Evolutionary conservation across 1,284 basidiomycete species (phyloP), one percentile per base, ranked within the genome.

Genomic region (Ustilago hordei): DNA sequence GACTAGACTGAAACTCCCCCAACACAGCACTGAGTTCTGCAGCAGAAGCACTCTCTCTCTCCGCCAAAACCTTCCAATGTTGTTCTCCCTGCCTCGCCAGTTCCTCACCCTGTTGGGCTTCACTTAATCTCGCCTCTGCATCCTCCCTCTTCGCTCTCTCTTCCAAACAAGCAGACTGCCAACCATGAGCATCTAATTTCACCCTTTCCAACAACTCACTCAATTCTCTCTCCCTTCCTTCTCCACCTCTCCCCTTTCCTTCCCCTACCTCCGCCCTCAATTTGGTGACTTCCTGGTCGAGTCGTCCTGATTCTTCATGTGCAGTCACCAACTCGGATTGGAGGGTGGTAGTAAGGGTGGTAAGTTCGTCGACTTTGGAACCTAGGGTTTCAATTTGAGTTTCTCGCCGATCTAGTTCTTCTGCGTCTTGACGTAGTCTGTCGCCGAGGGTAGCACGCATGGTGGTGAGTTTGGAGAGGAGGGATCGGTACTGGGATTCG

Each of bases 371-470:
- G 6, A 69, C 17, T 36, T 79, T 58, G 3, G 54, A 1, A 8
- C 73, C 77, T 15, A 86, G 73, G 13, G 66, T 48, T 19, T 84
- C 82, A 69, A 86, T 84, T 48, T 85, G 83, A 19, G 69, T 59
- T 38, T 84, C 83, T 47, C 84, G 65, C 3, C 82, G 74, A 47
- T 85, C 85, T 9, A 86, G 71, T 55, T 86, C 85, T 61, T 86
- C 85, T 79, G 97, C 96, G 87, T 99, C 97, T 86, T 97, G 94
- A 86, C 93, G 91, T 64, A 99, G 89, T 86, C 98, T 96, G 83
- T 95, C 95, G 45, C 95, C 95, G 32, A 99, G 89, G 5, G 93
- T 94, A 34, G 91, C 93, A 15, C 95, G 91, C 95, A 99, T 98
- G 39, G 92, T 91, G 3, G 93, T 95, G 55, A 99, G 88, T 87